Evolutionary conservation across 306 rosid genomes (phyloP), one percentile per base, ranked within the genome.

Genomic region (Lathyrus tuberosus): DNA sequence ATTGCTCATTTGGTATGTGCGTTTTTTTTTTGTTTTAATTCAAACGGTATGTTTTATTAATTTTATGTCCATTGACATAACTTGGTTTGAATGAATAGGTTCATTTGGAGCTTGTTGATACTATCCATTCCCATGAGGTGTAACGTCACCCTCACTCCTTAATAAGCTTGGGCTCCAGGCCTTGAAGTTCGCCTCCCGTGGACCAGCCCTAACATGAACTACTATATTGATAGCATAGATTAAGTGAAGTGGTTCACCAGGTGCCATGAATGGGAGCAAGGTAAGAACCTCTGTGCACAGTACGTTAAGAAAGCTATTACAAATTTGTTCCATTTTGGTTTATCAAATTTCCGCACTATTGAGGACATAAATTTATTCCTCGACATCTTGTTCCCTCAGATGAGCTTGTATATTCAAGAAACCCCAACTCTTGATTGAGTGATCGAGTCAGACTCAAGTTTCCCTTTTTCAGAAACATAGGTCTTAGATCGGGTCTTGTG

Each of bases 401-500:
- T 94, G 65, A 94, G 99, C 92, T 91, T 94, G 87, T 94, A 94
- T 75, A 94, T 94, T 85, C 99, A 85, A 81, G 97, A 94, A 76
- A 94, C 97, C 67, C 99, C 99, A 67, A 87, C 89, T 74, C 96
- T 88, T 22, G 96, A 93, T 78, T 94, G 98, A 70, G 92, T 67
- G 61, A 94, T 84, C 2, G 92, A 73, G 58, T 63, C 86, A 52
- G 75, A 69, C 76, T 94, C 97, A 52, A 84, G 69, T 74, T 82
- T 94, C 67, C 85, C 95, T 70, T 84, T 90, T 22, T 75, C 83
- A 73, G 87, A 84, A 72, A 70, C 77, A 44, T 82, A 35, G 72
- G 59, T 74, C 83, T 72, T 86, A 24, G 85, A 73, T 75, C 77
- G 96, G 69, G 71, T 56, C 59, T 81, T 88, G 35, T 65, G 78